phyloP scores from a whole-genome alignment of 2,329 filamentous ascomycete genomes.

The Berkeleyomyces rouxiae region DNA sequence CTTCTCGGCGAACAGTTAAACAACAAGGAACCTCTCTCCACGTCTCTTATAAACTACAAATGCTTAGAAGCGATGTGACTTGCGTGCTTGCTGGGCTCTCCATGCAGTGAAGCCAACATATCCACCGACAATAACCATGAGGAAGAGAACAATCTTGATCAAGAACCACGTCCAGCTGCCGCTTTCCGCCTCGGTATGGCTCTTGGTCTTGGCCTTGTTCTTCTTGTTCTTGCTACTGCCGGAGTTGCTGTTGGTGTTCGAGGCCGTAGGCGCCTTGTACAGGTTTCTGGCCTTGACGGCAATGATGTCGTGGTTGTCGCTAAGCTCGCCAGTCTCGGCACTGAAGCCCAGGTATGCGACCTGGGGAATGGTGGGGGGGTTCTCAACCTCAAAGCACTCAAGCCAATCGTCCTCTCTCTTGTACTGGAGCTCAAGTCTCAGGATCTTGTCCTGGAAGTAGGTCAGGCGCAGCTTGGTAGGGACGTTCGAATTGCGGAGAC shows the following conservation, averaged over 20 bases:
- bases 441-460: conserved; percentile 89
- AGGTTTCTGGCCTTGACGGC: conserved; percentile 74
- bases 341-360: conserved; percentile 62
- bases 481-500: conserved; percentile 62
- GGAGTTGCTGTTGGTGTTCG: conserved; percentile 22
- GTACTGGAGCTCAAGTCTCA: conserved; percentile 87
- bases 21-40: neutral
- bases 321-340: conserved; percentile 87
- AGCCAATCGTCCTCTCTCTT: conserved; percentile 80
- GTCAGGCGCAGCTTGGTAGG: conserved; percentile 78
- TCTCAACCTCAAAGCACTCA: conserved; percentile 63
- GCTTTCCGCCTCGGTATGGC: conserved; percentile 18
- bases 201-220: conserved; percentile 18
- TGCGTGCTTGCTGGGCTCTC: conserved; percentile 43
- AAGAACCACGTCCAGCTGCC: conserved; percentile 48
- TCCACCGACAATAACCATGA: conserved; percentile 49
- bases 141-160: conserved; percentile 67
- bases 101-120: conserved; percentile 82
- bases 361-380: conserved; percentile 60
- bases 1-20: neutral
- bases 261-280: conserved; percentile 43
- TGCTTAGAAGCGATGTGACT: conserved; percentile 38
- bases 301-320: conserved; percentile 95
- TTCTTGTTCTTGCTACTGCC: conserved; percentile 24
- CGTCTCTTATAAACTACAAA: neutral